These are phyloP conservation scores for Mariannaea elegans DNA, from an alignment of 2,329 filamentous ascomycete species.

Conservation along the genomic window DNA sequence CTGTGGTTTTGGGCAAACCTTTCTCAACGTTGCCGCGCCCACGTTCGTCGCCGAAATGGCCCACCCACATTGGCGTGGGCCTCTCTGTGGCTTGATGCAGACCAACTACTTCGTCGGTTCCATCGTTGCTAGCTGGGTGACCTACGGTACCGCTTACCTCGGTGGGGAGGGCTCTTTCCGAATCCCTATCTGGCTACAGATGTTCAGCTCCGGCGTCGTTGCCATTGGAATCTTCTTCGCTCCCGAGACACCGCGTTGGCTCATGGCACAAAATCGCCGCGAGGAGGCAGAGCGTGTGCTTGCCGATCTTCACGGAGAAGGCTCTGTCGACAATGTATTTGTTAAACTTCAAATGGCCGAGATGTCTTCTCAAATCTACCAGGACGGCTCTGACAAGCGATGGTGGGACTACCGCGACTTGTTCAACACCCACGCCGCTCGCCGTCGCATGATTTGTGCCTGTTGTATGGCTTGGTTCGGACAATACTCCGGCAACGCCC, in stretches of 20 bases:
- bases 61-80: conserved; percentile 49
- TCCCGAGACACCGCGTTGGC: conserved; percentile 54
- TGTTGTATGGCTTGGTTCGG: conserved; percentile 62
- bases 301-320: conserved; percentile 46
- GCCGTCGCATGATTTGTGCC: conserved; percentile 61
- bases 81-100: accelerated
- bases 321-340: conserved; percentile 44
- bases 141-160: conserved; percentile 57
- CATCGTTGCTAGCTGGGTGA: conserved; percentile 63
- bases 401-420: conserved; percentile 65
- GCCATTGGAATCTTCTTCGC: conserved; percentile 46
- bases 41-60: conserved; percentile 59
- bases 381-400: conserved; percentile 57
- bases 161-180: conserved; percentile 47
- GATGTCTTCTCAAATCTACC: conserved; percentile 50
- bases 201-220: conserved; percentile 50
- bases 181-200: conserved; percentile 50
- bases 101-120: conserved; percentile 44
- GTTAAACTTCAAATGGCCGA: conserved; percentile 52
- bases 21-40: conserved; percentile 50
- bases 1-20: conserved; percentile 61
- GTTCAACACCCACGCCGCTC: conserved; percentile 56
- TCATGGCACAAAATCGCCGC: conserved; percentile 48
- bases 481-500: conserved; percentile 61
- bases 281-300: conserved; percentile 48